Conservation (phyloP, 1,284 basidiomycete species). For the Ceratobasidium sp. region DNA sequence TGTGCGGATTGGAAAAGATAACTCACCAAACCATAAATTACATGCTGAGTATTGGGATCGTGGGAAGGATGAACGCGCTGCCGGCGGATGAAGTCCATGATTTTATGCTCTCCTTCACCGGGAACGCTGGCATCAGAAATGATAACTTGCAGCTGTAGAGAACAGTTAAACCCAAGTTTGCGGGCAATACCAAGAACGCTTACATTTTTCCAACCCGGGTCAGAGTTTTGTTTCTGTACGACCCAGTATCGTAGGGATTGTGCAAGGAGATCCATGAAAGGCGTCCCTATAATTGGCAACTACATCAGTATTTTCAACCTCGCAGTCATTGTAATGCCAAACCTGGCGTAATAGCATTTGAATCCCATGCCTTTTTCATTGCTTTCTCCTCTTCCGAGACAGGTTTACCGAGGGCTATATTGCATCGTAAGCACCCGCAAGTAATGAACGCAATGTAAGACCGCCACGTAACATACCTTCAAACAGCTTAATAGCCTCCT, state of each 20-base stretch:
- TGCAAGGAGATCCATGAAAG: slow-evolving; percentile 96
- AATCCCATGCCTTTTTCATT: slow-evolving; percentile 92
- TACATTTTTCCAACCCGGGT: slow-evolving; percentile 95
- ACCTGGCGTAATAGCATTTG: slow-evolving; percentile 96
- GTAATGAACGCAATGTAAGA: neutral
- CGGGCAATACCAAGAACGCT: slow-evolving; percentile 49
- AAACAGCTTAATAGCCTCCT: slow-evolving; percentile 85
- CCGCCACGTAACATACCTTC: slow-evolving; percentile 65
- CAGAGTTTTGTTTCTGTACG: slow-evolving; percentile 91
- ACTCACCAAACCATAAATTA: slow-evolving; percentile 94
- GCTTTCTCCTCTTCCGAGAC: slow-evolving; percentile 92
- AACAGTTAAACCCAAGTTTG: slow-evolving; percentile 43
- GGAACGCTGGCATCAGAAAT: slow-evolving; percentile 98
- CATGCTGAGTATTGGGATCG: slow-evolving; percentile 95
- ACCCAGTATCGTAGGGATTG: slow-evolving; percentile 95
- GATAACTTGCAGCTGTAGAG: slow-evolving; percentile 84
- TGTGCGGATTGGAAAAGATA: neutral
- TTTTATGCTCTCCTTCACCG: slow-evolving; percentile 99
- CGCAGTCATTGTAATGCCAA: neutral
- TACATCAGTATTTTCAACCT: neutral
- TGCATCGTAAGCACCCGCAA: neutral
- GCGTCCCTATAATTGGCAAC: slow-evolving; percentile 67
- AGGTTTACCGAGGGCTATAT: slow-evolving; percentile 86
- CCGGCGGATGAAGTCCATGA: slow-evolving; percentile 97
- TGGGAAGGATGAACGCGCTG: slow-evolving; percentile 88